Evolutionary conservation across 2,329 filamentous ascomycete genomes (phyloP), one percentile per base, ranked within the genome.

Genomic region (Tolypocladium tropicale): DNA sequence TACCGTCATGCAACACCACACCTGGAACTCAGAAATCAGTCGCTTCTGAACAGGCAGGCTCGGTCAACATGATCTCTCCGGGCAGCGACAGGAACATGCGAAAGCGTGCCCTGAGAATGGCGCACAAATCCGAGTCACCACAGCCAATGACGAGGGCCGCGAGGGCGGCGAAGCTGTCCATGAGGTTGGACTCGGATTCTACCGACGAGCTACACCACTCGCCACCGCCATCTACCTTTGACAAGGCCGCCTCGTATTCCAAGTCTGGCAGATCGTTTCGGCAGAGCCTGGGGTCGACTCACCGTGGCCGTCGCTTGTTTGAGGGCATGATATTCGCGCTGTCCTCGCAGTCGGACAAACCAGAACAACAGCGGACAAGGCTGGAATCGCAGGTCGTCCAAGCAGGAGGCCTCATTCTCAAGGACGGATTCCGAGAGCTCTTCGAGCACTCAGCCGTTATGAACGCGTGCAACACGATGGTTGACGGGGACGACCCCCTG

Each of bases 311-410:
- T 10, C 59, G 64, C 3, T 51, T 95, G 0, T 96, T 97, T 64
- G 73, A 80, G 1, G 84, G 85, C 46, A 96, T 96, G 91, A 84
- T 83, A 0, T 96, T 97, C 70, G 91, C 91, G 0, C 80, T 96
- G 12, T 93, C 90, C 0, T 89, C 90, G 59, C 78, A 78, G 62
- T 70, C 72, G 0, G 72, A 71, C 32, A 72, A 74, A 43, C 46
- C 72, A 30, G 65, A 68, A 64, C 63, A 69, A 52, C 62, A 82
- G 60, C 65, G 74, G 52, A 68, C 65, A 25, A 70, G 68, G 32
- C 62, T 94, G 2, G 81, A 81, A 36, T 76, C 75, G 1, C 74
- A 82, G 52, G 91, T 97, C 55, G 71, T 76, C 2, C 77, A 81
- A 6, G 84, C 89, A 53, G 93, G 91, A 3, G 93, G 91, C 1